Percentiles rank a stretch among this genome's conserved stretches.
Evolutionary conservation across 805 yeast species (phyloP).

Genomic region (Saccharomycopsis guyanensis): DNA sequence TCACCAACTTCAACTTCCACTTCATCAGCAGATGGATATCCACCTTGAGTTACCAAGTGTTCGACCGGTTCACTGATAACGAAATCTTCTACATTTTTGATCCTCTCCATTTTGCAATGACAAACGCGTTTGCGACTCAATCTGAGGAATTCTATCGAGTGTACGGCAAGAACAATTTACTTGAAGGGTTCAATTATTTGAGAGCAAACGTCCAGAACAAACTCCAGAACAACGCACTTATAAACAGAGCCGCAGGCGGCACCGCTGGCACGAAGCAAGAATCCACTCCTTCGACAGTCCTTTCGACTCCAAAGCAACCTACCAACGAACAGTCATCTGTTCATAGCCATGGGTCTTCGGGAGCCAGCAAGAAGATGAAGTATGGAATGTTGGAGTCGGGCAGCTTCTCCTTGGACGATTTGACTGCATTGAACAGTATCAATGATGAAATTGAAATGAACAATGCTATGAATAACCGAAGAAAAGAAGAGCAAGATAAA

Average conservation of each 20-base stretch:
- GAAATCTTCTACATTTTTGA: constrained; percentile 58
- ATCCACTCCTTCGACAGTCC: not conserved
- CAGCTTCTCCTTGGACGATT: constrained; percentile 20
- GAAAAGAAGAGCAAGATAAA: not conserved
- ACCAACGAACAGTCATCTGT: not conserved
- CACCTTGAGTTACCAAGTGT: constrained; percentile 49
- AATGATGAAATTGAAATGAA: constrained; percentile 21
- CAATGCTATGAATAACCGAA: constrained; percentile 9
- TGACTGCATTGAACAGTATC: constrained; percentile 15
- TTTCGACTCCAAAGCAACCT: constrained; percentile 5
- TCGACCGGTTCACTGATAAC: constrained; percentile 53
- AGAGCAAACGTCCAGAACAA: constrained; percentile 19
- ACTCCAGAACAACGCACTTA: constrained; percentile 6
- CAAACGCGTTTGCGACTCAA: constrained; percentile 10
- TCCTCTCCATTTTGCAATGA: constrained; percentile 32
- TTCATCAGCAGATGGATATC: constrained; percentile 48
- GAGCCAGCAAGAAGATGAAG: constrained; percentile 1
- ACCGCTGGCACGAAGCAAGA: not conserved
- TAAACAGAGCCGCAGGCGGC: constrained; percentile 3
- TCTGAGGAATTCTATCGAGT: constrained; percentile 15
- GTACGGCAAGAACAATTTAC: constrained; percentile 8
- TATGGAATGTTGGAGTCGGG: constrained; percentile 16
- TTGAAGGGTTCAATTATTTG: constrained; percentile 18
- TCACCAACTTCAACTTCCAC: constrained; percentile 34
- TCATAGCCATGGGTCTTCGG: not conserved